Conservation (phyloP, 768 basidiomycete genomes). For the Lactifluus pinguis region DNA sequence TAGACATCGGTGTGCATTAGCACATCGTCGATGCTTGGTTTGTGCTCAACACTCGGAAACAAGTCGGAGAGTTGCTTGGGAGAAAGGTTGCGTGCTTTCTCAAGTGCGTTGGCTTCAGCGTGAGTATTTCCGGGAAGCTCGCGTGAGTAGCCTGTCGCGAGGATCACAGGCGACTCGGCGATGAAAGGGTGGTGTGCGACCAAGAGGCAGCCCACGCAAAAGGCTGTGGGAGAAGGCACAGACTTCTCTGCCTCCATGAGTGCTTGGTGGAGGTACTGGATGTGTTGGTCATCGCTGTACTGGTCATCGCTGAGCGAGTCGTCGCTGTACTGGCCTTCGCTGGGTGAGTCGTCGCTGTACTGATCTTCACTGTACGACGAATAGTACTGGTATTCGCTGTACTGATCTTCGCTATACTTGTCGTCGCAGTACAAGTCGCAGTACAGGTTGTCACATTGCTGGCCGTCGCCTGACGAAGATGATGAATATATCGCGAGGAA, state of each 20-base stretch:
- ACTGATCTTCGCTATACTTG: no score
- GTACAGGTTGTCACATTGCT: conserved; percentile 20
- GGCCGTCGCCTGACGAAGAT: background rate
- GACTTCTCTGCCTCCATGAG: conserved; percentile 66
- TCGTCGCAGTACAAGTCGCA: no score
- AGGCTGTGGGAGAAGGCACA: conserved; percentile 61
- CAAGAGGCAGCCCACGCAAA: conserved; percentile 86
- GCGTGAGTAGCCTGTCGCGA: conserved; percentile 82
- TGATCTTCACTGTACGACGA: no score
- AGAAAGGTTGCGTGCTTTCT: conserved; percentile 51
- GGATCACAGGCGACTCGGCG: conserved; percentile 36
- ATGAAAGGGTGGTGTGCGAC: conserved; percentile 38
- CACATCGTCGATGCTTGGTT: conserved; percentile 39
- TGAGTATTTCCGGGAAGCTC: conserved; percentile 93
- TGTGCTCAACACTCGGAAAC: conserved; percentile 29
- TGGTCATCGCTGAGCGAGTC: no score
- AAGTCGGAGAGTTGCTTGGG: conserved; percentile 35
- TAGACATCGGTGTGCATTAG: conserved; percentile 65
- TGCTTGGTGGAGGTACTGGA: conserved; percentile 49
- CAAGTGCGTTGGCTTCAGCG: conserved; percentile 89
- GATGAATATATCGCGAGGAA: background rate
- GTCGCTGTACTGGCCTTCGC: no score
- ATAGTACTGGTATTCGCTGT: no score
- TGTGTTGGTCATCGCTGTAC: conserved; percentile 21
- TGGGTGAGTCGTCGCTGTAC: no score